Evolutionary conservation across 2,329 filamentous ascomycete species (phyloP).

Genomic region (Diaporthe eres): DNA sequence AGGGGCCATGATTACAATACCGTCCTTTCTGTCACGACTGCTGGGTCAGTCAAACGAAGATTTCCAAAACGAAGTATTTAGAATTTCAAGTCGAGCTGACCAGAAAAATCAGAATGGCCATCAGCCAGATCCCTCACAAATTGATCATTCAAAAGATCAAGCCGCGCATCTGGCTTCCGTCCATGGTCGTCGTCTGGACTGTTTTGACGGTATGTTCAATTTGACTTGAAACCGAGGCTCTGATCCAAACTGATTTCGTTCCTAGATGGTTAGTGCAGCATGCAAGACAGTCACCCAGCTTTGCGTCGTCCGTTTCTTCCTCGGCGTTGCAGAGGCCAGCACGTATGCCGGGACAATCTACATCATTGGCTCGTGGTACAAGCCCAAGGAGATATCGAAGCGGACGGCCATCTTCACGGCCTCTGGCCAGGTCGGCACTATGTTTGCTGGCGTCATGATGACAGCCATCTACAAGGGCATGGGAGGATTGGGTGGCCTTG

Average conservation of each 20-base stretch:
- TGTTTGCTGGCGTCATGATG: slow-evolving; percentile 70
- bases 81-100: not conserved
- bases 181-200: slow-evolving; percentile 63
- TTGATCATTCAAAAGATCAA: slow-evolving; percentile 62
- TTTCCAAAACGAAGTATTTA: not conserved
- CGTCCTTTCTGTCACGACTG: slow-evolving; percentile 55
- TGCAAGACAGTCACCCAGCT: slow-evolving; percentile 48
- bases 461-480: slow-evolving; percentile 56
- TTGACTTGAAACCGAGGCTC: not conserved
- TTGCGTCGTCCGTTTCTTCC: slow-evolving; percentile 59
- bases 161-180: slow-evolving; percentile 61
- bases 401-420: slow-evolving; percentile 67
- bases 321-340: slow-evolving; percentile 61
- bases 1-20: slow-evolving; percentile 57
- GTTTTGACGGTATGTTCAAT: slow-evolving; percentile 53
- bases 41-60: slow-evolving; percentile 45
- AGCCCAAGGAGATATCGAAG: slow-evolving; percentile 65
- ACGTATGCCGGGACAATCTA: slow-evolving; percentile 65
- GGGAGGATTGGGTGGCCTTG: slow-evolving; percentile 57
- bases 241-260: not conserved
- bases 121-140: slow-evolving; percentile 60
- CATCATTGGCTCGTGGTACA: slow-evolving; percentile 69
- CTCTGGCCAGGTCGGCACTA: slow-evolving; percentile 64
- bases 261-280: slow-evolving; percentile 45
- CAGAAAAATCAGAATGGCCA: slow-evolving; percentile 7